A percentile compares a stretch with the other conserved stretches of the same genome.
Evolutionary conservation across 345 rosid genomes (phyloP).

Genomic region (Salix suchowensis): DNA sequence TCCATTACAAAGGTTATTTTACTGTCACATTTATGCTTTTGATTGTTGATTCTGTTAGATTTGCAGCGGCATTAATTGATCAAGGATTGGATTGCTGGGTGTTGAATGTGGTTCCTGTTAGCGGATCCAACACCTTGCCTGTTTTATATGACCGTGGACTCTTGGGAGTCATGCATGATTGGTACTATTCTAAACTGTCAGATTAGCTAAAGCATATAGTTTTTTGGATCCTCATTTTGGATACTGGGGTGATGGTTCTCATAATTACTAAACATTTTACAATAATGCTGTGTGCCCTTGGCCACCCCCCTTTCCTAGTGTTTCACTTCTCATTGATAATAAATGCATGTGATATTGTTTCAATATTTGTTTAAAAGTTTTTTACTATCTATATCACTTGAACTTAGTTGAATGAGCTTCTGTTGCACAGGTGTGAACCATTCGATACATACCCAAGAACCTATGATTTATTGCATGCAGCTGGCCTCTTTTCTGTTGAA

Average conservation of each 20-base stretch:
- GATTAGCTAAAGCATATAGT: neutral
- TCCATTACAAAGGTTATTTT: neutral
- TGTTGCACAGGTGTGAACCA: conserved; percentile 71
- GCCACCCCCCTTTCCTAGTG: neutral
- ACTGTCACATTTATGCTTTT: conserved; percentile 12
- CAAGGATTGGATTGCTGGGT: conserved; percentile 78
- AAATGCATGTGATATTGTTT: neutral
- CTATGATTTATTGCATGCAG: conserved; percentile 79
- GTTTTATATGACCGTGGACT: conserved; percentile 96
- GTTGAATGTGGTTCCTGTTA: conserved; percentile 82
- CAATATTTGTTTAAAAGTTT: neutral
- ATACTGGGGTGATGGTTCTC: neutral
- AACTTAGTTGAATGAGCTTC: neutral
- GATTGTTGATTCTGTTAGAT: conserved; percentile 46
- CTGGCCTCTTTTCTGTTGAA: conserved; percentile 86
- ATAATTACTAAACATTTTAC: neutral
- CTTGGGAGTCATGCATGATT: conserved; percentile 90
- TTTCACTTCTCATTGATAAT: neutral
- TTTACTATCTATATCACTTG: neutral
- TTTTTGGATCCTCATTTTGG: conserved; percentile 4
- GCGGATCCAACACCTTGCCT: conserved; percentile 89
- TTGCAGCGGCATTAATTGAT: conserved; percentile 78
- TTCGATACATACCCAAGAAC: conserved; percentile 98
- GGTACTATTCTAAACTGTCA: conserved; percentile 46
- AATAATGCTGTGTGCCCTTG: neutral